Percentiles rank a stretch among this genome's conserved stretches.
These are phyloP conservation scores for Tubosaeta brunneosetosa DNA, from an alignment of 768 basidiomycete genomes.

Conservation along the genomic window DNA sequence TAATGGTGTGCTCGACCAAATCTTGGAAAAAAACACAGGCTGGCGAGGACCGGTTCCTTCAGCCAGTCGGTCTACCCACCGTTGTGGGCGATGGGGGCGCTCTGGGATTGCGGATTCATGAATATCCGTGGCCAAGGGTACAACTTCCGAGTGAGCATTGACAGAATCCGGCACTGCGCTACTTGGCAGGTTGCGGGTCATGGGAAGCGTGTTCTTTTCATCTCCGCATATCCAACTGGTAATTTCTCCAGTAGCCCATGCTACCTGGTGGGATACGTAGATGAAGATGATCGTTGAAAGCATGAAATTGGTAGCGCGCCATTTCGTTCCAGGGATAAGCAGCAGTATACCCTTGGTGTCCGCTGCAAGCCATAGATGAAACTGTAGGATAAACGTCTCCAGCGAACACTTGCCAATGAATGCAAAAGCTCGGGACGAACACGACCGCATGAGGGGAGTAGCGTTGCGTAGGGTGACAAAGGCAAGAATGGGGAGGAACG, in stretches of 20 bases:
- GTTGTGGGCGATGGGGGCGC: slow-evolving; percentile 32
- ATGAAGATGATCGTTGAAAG: slow-evolving; percentile 75
- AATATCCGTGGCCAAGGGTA: slow-evolving; percentile 7
- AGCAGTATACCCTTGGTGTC: slow-evolving; percentile 81
- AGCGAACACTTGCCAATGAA: slow-evolving; percentile 85
- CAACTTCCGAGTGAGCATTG: slow-evolving; percentile 5
- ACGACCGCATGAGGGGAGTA: slow-evolving; percentile 63
- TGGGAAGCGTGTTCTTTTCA: slow-evolving; percentile 22
- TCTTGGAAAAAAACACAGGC: slow-evolving; percentile 22
- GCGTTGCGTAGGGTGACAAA: slow-evolving; percentile 78
- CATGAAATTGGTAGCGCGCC: slow-evolving; percentile 75
- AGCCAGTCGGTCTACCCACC: slow-evolving; percentile 51
- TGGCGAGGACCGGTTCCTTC: slow-evolving; percentile 26
- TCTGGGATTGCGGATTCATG: slow-evolving; percentile 36
- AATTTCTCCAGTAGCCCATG: slow-evolving; percentile 69
- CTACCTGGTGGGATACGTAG: slow-evolving; percentile 72
- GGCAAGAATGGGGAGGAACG: slow-evolving; percentile 73
- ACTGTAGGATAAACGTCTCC: slow-evolving; percentile 90
- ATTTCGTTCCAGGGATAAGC: slow-evolving; percentile 67
- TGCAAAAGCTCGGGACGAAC: slow-evolving; percentile 62
- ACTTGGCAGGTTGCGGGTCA: slow-evolving; percentile 10
- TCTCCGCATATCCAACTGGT: slow-evolving; percentile 55
- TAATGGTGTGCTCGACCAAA: slow-evolving; percentile 30
- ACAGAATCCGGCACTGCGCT: neutral
- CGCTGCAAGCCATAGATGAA: slow-evolving; percentile 80